Base-by-base conservation (phyloP, 2,329 filamentous ascomycete species). In the Monilinia aucupariae region DNA sequence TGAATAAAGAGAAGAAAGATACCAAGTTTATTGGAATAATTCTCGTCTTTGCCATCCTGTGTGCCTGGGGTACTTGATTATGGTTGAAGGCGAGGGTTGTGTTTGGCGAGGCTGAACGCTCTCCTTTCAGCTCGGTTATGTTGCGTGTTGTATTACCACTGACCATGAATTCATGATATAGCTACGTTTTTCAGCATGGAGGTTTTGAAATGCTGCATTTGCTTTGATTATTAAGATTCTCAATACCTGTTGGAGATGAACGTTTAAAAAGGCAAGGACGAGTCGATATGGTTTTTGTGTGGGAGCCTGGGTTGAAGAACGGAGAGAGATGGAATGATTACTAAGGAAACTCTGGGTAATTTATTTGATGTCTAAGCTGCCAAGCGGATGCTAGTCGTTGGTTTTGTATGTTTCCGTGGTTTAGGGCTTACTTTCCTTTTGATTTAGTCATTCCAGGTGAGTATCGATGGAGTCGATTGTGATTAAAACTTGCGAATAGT, bases 1-100 rank as follows among this genome's bases (percentile, higher is more conserved):
- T 47, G 41, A 47, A 58, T 25, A 20, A 47, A 48, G 13, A 58
- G 34, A 52, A 48, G 41, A 37, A 47, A 25, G 30, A 58, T 58
- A 56, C 39, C 41, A 58, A 52, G 34, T 22, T 7, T 47, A 34
- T 25, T n/a, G 34, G 47, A 27, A 58, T 17, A 2, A 58, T 25
- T 55, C 6, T 32, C 10, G 13, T 8, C 12, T 6, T 34, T 47
- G 13, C 20, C n/a, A 20, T 34, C 20, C 32, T 43, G 52, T 45
- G 4, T 45, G 10, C 20, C 27, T 34, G 12, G 1, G 10, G 25
- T 22, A 30, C 10, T 10, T 32, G 39, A 12, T 43, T 20, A 17
- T 8, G 8, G 27, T 30, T n/a, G 17, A 4, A 17, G 17, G 27
- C 25, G 5, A 30, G 25, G 12, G n/a, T 30, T 30, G 37, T 43